phyloP scores from a whole-genome alignment of 192 early-diverging fungal species.

The Pilaira anomala region DNA sequence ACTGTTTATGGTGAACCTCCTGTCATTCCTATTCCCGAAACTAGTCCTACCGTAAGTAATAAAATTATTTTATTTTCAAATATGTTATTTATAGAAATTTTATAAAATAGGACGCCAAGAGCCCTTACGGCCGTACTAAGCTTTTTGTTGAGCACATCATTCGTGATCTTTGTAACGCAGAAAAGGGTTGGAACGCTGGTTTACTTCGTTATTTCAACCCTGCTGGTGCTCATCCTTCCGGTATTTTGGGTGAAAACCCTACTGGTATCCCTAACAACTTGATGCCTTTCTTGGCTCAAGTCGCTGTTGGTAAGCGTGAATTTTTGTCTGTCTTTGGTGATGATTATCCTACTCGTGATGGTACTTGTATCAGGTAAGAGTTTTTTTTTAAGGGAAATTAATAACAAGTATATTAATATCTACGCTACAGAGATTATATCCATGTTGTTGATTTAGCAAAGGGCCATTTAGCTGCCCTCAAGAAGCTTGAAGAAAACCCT shows the following conservation, averaged over 20 bases:
- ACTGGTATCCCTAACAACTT: conserved; percentile 86
- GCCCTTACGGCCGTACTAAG: conserved; percentile 95
- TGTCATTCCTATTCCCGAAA: conserved; percentile 52
- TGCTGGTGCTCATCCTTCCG: conserved; percentile 88
- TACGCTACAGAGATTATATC: conserved; percentile 89
- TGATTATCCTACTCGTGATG: conserved; percentile 92
- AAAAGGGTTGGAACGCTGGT: conserved; percentile 59
- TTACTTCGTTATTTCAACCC: conserved; percentile 96
- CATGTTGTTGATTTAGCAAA: conserved; percentile 91
- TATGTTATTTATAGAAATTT: background rate
- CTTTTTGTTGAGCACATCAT: conserved; percentile 82
- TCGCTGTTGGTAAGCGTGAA: conserved; percentile 82
- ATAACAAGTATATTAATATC: no score
- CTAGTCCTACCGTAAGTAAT: conserved; percentile 50
- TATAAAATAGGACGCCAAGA: conserved; percentile 59
- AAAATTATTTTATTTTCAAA: background rate
- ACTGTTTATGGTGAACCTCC: conserved; percentile 81
- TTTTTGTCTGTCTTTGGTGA: conserved; percentile 86
- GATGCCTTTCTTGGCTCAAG: conserved; percentile 91
- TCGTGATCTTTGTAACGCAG: conserved; percentile 60
- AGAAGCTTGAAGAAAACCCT: conserved; percentile 61
- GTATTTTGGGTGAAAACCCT: conserved; percentile 91
- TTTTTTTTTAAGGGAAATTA: no score
- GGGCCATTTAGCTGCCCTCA: conserved; percentile 85
- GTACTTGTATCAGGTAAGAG: conserved; percentile 72